These are phyloP conservation scores for Usnea hakonensis DNA, from an alignment of 495 filamentous ascomycete genomes.

Conservation along the genomic window DNA sequence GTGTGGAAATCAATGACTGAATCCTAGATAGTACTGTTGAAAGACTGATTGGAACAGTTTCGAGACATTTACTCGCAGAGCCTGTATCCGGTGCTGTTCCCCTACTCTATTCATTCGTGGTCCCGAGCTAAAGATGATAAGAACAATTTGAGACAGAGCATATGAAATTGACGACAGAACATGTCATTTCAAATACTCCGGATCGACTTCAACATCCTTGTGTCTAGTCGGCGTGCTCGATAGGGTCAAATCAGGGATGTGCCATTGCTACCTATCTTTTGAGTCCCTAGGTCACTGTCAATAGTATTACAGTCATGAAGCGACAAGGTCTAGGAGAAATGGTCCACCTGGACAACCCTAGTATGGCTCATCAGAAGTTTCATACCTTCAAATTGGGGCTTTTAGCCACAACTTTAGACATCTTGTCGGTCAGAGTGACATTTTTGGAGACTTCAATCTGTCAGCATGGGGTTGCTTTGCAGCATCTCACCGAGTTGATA, in stretches of 20 bases:
- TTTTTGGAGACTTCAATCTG: constrained; percentile 28
- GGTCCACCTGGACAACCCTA: not conserved
- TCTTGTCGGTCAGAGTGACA: constrained; percentile 31
- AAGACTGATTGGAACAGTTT: too few relatives aligned
- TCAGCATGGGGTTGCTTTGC: constrained; percentile 28
- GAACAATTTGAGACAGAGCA: not conserved
- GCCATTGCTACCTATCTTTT: constrained; percentile 29
- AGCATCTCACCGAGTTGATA: constrained; percentile 34
- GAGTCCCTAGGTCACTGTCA: constrained; percentile 24
- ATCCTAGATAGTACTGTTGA: too few relatives aligned
- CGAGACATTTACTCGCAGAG: not conserved
- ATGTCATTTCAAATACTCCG: constrained; percentile 13
- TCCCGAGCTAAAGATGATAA: not conserved
- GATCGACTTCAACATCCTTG: constrained; percentile 30
- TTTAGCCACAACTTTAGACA: constrained; percentile 32
- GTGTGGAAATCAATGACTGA: too few relatives aligned
- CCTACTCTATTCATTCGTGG: too few relatives aligned
- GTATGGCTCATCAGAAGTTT: not conserved
- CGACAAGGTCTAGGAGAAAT: constrained; percentile 27
- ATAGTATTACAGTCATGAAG: constrained; percentile 30
- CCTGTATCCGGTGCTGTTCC: not conserved
- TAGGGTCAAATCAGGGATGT: constrained; percentile 28
- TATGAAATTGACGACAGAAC: not conserved
- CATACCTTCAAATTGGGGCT: constrained; percentile 16
- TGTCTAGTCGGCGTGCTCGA: constrained; percentile 20